Base-by-base conservation (phyloP, 208 protist species). In the Herpetomonas samuelpessoai region DNA sequence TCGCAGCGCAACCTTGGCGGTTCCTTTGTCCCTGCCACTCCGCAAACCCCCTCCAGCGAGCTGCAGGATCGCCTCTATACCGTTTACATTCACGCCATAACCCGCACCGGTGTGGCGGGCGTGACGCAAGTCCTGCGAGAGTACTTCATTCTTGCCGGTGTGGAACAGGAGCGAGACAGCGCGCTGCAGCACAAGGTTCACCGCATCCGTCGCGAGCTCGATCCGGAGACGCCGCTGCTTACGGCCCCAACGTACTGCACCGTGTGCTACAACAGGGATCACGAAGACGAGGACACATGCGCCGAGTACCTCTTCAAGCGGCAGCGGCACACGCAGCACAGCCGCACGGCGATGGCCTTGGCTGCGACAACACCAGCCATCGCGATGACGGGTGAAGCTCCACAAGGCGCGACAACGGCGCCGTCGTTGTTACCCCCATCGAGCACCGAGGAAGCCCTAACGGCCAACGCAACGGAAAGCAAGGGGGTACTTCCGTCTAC, bases 161-260 rank as follows among this genome's bases (percentile, higher is more conserved):
- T 95, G 4, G 74, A 86, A 55, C 69, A 76, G 19, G 80, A 91
- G 55, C 24, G 29, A 2, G 85, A 88, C 26, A 83, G 75, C 58
- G 65, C 75, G 19, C 62, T 95, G 56, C 89, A 95, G 72, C 85
- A 95, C 68, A 95, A 93, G 60, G 68, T 95, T 16, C 89, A 95
- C 51, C 85, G 89, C 60, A 60, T 91, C 29, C 86, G 89, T 10
- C 62, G 85, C 12, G 83, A 95, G 72, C 63, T 93, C 19, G 88
- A 95, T 49, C 66, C 60, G 4, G 84, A 95, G 52, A 92, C 84
- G 49, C 38, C 60, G 25, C 46, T 80, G 39, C 58, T 95, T 39
- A 84, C 81, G 9, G 80, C 82, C 0, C 62, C 76, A 27, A 59
- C 63, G 28, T 94, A 82, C 78, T 94, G 88, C 65, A 38, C 55